A percentile compares a stretch with the other conserved stretches of the same genome.
phyloP scores from a whole-genome alignment of 2,329 filamentous ascomycete species.

The Chrysosporium keratinophilum region DNA sequence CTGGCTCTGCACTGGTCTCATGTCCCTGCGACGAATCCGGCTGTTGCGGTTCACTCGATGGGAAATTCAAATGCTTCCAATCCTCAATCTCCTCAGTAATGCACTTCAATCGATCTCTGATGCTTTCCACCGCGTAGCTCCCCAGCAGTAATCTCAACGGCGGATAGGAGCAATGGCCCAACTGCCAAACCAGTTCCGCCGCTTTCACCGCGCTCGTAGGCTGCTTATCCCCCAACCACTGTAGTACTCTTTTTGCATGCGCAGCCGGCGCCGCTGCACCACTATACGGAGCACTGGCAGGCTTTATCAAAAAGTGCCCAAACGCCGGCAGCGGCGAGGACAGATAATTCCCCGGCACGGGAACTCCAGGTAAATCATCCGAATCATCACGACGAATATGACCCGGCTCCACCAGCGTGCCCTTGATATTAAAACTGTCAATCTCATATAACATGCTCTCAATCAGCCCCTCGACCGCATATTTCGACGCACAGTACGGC shows the following conservation, averaged over 20 bases:
- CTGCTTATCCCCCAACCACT: constrained; percentile 88
- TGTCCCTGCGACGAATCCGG: neutral
- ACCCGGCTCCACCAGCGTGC: constrained; percentile 83
- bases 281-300: constrained; percentile 70
- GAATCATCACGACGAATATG: constrained; percentile 74
- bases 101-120: constrained; percentile 74
- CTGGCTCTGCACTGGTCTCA: neutral
- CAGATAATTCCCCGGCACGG: constrained; percentile 23
- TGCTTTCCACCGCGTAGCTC: constrained; percentile 91
- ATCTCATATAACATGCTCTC: constrained; percentile 96
- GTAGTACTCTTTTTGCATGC: constrained; percentile 81
- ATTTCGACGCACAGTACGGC: constrained; percentile 94
- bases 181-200: constrained; percentile 85
- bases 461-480: constrained; percentile 88
- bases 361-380: constrained; percentile 18
- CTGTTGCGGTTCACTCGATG: constrained; percentile 25
- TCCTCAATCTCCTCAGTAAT: constrained; percentile 93
- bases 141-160: constrained; percentile 78
- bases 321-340: constrained; percentile 60
- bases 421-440: constrained; percentile 83
- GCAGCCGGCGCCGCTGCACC: constrained; percentile 69
- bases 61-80: constrained; percentile 77
- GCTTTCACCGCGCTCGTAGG: constrained; percentile 88
- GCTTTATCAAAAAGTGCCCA: constrained; percentile 86
- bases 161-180: constrained; percentile 90